Evolutionary conservation across 2,329 filamentous ascomycete species (phyloP).

Genomic region (Keithomyces neogunnii): DNA sequence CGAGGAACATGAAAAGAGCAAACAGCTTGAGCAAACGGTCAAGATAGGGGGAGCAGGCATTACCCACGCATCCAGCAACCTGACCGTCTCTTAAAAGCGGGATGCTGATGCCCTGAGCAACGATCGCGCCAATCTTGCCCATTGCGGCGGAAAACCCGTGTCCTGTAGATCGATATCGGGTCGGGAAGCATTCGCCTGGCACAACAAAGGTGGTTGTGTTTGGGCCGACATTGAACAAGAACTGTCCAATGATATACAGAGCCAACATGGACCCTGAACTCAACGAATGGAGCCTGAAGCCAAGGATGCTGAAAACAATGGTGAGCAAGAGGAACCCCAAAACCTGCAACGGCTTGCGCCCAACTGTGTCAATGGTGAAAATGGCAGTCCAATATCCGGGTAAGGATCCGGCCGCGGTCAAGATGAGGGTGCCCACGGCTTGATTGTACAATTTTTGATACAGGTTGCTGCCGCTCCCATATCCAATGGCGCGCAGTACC

Average conservation of each 20-base stretch:
- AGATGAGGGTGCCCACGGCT: slow-evolving; percentile 67
- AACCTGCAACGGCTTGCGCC: slow-evolving; percentile 68
- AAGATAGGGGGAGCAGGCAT: slow-evolving; percentile 49
- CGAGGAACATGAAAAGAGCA: slow-evolving; percentile 71
- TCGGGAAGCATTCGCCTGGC: slow-evolving; percentile 57
- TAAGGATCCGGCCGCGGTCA: slow-evolving; percentile 68
- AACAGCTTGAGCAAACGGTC: slow-evolving; percentile 71
- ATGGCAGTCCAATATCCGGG: slow-evolving; percentile 76
- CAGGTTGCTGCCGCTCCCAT: slow-evolving; percentile 51
- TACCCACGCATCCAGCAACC: slow-evolving; percentile 37
- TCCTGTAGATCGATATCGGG: slow-evolving; percentile 51
- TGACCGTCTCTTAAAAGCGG: slow-evolving; percentile 52
- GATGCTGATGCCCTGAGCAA: slow-evolving; percentile 57
- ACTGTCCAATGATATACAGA: slow-evolving; percentile 56
- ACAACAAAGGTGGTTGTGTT: slow-evolving; percentile 60
- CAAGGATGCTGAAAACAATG: slow-evolving; percentile 52
- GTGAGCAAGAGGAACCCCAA: slow-evolving; percentile 54
- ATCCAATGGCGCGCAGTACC: slow-evolving; percentile 65
- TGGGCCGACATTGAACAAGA: slow-evolving; percentile 59
- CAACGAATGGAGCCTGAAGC: slow-evolving; percentile 48
- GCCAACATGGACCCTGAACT: slow-evolving; percentile 42
- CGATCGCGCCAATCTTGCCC: slow-evolving; percentile 60
- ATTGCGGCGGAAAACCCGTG: slow-evolving; percentile 59
- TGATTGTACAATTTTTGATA: slow-evolving; percentile 64
- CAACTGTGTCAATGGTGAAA: slow-evolving; percentile 63